Evolutionary conservation across 805 yeast species (phyloP), one percentile per base, ranked within the genome.

Genomic region (Candida maesae): DNA sequence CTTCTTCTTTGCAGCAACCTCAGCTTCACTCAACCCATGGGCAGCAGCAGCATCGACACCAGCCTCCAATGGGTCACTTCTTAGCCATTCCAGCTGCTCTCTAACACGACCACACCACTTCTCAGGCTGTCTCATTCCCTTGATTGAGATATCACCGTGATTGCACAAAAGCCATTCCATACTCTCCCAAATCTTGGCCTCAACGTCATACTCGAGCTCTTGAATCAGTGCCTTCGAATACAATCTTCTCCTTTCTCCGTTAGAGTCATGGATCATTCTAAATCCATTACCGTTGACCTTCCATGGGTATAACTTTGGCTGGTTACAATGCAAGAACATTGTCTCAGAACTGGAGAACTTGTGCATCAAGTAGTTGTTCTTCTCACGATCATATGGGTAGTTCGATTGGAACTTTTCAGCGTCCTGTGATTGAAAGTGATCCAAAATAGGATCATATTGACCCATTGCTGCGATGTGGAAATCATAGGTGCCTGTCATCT

Each of bases 401-500:
- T 12, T 18, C n/a, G 17, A 40, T 30, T 46, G 45, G 21, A 46
- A 51, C 14, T 37, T 47, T 14, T 49, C 45, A 2, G 40, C 39
- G 8, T 54, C 41, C 14, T 24, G 28, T 0, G 41, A 26, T 31
- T 55, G 60, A 9, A 50, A 33, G 21, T 49, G 64, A 50, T 73
- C 78, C 42, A 67, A 60, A 1, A 64, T 64, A 1, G 80, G 79
- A 48, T 74, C 78, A 39, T 61, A 71, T 47, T 74, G 80, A 1
- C 78, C 79, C 80, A 74, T 74, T 3, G 76, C 77, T 8, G 74
- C 66, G n/a, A 78, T 78, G 8, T 61, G 58, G 50, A 70, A 71
- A 2, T 43, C 48, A 13, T 49, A 55, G 18, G 58, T 51, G 8
- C 66, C 66, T 2, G 45, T 38, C 32, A 42, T 36, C 23, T 49